Evolutionary conservation across 2,329 filamentous ascomycete genomes (phyloP).

Genomic region (Xylaria sp.): DNA sequence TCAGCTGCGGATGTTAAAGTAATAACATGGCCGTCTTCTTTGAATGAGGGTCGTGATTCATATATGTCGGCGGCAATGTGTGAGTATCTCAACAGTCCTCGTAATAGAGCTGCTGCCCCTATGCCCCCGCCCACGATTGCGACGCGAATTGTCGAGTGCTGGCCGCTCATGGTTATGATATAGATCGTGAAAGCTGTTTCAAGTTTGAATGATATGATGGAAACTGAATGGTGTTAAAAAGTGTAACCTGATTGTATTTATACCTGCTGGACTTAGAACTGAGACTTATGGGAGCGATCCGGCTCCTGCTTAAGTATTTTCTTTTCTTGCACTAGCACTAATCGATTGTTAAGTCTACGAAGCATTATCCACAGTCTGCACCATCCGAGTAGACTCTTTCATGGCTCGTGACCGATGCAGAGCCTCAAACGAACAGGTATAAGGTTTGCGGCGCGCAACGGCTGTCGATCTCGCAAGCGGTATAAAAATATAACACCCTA

Average conservation of each 20-base stretch:
- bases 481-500: constrained; percentile 23
- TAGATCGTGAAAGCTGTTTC: not conserved
- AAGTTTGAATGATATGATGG: not conserved
- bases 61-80: constrained; percentile 48
- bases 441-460: not conserved
- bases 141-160: constrained; percentile 43
- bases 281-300: constrained; percentile 1
- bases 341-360: constrained; percentile 1
- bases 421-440: constrained; percentile 3
- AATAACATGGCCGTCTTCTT: constrained; percentile 42
- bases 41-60: constrained; percentile 42
- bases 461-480: constrained; percentile 10
- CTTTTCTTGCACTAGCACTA: not conserved
- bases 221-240: not conserved
- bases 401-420: constrained; percentile 16
- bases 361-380: constrained; percentile 2
- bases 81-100: constrained; percentile 45
- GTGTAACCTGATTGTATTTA: not conserved
- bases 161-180: constrained; percentile 36
- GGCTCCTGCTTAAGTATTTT: constrained; percentile 27
- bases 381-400: constrained; percentile 9
- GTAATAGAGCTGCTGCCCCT: constrained; percentile 41
- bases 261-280: constrained; percentile 3
- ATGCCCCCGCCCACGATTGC: constrained; percentile 48
- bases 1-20: constrained; percentile 38